These are phyloP conservation scores for Carex kokanica DNA, from an alignment of 176 grass and related monocot genomes.

Conservation along the genomic window DNA sequence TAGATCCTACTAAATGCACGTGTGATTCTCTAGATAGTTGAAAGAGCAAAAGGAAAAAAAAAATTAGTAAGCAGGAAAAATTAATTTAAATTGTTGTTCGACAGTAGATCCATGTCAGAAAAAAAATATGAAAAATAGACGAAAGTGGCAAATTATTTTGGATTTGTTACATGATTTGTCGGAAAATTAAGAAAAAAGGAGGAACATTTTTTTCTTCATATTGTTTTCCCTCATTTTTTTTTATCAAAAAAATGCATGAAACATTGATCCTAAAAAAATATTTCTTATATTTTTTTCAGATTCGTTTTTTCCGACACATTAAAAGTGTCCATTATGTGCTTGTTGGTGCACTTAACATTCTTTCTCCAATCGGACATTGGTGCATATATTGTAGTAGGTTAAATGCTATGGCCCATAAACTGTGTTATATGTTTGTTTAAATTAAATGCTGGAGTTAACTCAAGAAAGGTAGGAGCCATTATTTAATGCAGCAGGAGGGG, in stretches of 20 bases:
- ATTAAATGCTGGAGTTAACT: neutral
- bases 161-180: neutral
- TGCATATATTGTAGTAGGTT: neutral
- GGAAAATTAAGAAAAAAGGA: neutral
- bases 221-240: neutral
- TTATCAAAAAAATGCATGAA: neutral
- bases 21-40: too few relatives aligned
- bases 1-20: too few relatives aligned
- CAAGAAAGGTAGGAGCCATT: neutral
- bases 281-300: neutral
- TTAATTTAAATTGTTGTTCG: too few relatives aligned
- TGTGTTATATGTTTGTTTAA: neutral
- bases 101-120: too few relatives aligned
- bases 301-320: neutral
- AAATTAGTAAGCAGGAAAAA: too few relatives aligned
- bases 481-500: neutral
- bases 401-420: neutral
- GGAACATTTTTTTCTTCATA: neutral
- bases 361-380: too few relatives aligned
- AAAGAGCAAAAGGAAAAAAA: too few relatives aligned
- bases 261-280: neutral
- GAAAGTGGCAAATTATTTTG: too few relatives aligned
- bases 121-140: too few relatives aligned
- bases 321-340: neutral
- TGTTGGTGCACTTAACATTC: neutral